Conservation (phyloP, 129 eudicot species). For the Glebionis coronaria region DNA sequence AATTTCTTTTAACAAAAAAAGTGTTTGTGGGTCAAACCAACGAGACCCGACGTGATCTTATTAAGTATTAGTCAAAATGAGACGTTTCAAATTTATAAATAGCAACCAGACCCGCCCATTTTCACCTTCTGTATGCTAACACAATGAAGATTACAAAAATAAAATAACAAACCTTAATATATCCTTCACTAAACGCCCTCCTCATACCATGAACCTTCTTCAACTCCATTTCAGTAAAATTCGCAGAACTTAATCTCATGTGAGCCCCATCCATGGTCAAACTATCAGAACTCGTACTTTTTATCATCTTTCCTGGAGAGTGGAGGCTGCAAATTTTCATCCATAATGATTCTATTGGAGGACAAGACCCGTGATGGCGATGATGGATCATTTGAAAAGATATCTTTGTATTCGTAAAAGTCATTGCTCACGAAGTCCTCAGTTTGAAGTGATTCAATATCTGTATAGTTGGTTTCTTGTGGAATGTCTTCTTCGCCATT, state of each 20-base stretch:
- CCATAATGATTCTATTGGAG: slow-evolving; percentile 26
- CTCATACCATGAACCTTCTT: slow-evolving; percentile 65
- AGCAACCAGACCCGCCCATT: not conserved
- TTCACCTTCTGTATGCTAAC: not conserved
- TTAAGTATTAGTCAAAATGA: too few relatives aligned
- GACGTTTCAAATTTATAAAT: too few relatives aligned
- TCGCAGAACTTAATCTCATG: slow-evolving; percentile 45
- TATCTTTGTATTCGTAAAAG: slow-evolving; percentile 46
- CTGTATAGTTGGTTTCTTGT: slow-evolving; percentile 12
- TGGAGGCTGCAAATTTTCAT: slow-evolving; percentile 30
- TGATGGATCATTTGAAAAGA: slow-evolving; percentile 46
- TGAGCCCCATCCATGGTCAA: slow-evolving; percentile 53
- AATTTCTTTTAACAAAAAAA: not conserved
- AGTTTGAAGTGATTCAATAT: slow-evolving; percentile 46
- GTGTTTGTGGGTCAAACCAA: not conserved
- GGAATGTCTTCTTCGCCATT: slow-evolving; percentile 52
- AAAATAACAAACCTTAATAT: slow-evolving; percentile 58
- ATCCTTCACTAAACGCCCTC: slow-evolving; percentile 76
- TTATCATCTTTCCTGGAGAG: slow-evolving; percentile 39
- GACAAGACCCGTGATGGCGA: slow-evolving; percentile 36
- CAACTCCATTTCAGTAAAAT: slow-evolving; percentile 47
- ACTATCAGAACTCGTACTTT: slow-evolving; percentile 62
- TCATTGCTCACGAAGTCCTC: slow-evolving; percentile 61
- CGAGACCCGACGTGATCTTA: not conserved
- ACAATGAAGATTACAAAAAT: not conserved